phyloP scores from a whole-genome alignment of 2,329 filamentous ascomycete genomes.

The Colletotrichum cordylinicola region DNA sequence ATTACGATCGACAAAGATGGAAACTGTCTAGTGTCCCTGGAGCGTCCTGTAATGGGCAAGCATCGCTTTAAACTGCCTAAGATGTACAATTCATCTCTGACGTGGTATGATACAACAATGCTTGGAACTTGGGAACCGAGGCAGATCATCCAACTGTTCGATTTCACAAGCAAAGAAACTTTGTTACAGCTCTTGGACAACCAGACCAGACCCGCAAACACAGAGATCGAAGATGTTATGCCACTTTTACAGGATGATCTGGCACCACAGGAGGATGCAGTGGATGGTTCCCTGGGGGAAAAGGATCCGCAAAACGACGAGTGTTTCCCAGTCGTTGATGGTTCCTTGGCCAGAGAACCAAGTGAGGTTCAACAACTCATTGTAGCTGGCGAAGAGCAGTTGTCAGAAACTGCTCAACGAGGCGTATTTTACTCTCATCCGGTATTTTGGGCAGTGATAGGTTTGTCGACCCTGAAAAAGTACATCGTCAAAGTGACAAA shows the following conservation, averaged over 20 bases:
- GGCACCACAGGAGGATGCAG: neutral
- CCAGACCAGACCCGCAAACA: neutral
- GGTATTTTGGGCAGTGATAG: neutral
- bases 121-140: too few species aligned
- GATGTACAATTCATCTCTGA: too few species aligned
- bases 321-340: neutral
- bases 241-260: neutral
- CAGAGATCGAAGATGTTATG: neutral
- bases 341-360: neutral
- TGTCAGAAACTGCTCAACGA: neutral
- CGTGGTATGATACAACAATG: too few species aligned
- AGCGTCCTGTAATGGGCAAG: too few species aligned
- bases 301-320: neutral
- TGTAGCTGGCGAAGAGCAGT: neutral
- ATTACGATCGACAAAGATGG: too few species aligned
- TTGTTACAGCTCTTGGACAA: neutral
- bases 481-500: neutral
- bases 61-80: too few species aligned
- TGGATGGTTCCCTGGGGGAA: neutral
- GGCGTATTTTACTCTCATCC: neutral
- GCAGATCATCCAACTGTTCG: too few species aligned
- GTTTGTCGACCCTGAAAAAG: neutral
- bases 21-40: fast-evolving
- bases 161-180: neutral
- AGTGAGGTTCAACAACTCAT: neutral